Conservation (phyloP, 148 eudicot species). For the Silene uniflora region DNA sequence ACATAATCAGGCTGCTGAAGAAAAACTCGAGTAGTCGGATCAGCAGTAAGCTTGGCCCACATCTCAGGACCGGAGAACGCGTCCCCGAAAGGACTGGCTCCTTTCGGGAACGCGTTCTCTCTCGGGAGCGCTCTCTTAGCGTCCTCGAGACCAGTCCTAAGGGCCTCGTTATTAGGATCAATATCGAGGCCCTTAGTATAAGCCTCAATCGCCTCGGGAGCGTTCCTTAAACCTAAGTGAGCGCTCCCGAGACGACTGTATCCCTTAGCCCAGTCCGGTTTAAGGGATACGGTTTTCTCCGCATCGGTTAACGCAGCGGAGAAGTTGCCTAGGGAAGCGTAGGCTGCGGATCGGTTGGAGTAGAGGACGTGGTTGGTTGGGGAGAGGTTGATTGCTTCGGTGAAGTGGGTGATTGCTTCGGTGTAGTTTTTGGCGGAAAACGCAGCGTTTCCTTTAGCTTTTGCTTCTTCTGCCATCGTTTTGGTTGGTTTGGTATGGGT, state of each 20-base stretch:
- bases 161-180: conserved; percentile 67
- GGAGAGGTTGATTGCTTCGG: conserved; percentile 63
- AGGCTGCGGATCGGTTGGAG: conserved; percentile 87
- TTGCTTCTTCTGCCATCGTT: conserved; percentile 86
- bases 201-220: conserved; percentile 50
- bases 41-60: conserved; percentile 88
- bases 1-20: conserved; percentile 80
- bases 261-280: conserved; percentile 79
- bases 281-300: conserved; percentile 67
- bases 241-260: conserved; percentile 87
- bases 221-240: conserved; percentile 43
- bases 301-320: conserved; percentile 74
- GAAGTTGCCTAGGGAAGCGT: conserved; percentile 62
- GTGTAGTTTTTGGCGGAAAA: conserved; percentile 65
- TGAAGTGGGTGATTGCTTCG: conserved; percentile 73
- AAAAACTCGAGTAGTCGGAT: conserved; percentile 54
- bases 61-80: conserved; percentile 88
- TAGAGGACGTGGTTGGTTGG: conserved; percentile 84
- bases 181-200: conserved; percentile 73
- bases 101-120: neutral
- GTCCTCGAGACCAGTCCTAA: conserved; percentile 67
- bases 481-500: neutral
- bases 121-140: conserved; percentile 31
- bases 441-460: conserved; percentile 93
- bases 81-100: conserved; percentile 60